phyloP scores from a whole-genome alignment of 2,329 filamentous ascomycete species.

The Xylaria hypoxylon region DNA sequence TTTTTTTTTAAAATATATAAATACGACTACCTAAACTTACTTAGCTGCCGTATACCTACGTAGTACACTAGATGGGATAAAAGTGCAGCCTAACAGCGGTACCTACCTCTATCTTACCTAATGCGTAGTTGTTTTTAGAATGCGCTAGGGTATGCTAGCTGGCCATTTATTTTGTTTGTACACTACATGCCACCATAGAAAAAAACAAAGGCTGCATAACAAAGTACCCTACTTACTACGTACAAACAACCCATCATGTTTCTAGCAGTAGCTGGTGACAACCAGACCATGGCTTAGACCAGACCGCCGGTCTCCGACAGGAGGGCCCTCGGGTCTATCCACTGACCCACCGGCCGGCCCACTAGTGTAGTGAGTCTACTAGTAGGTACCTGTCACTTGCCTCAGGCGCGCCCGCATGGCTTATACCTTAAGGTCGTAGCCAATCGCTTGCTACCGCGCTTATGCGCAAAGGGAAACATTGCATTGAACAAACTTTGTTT shows the following conservation, averaged over 20 bases:
- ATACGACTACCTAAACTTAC: too few relatives aligned
- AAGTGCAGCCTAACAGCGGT: too few relatives aligned
- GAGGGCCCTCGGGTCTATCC: not conserved
- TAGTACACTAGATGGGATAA: not conserved
- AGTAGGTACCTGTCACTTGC: too few relatives aligned
- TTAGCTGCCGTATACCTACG: too few relatives aligned
- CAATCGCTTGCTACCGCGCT: conserved; percentile 17
- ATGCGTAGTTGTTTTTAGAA: conserved; percentile 32
- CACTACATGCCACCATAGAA: conserved; percentile 13
- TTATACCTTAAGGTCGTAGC: not conserved
- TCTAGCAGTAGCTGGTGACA: conserved; percentile 8
- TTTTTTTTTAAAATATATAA: too few relatives aligned
- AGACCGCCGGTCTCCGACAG: conserved; percentile 30
- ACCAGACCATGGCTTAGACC: not conserved
- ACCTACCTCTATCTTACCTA: conserved; percentile 9
- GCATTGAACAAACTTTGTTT: conserved; percentile 8
- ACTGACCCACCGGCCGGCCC: not conserved
- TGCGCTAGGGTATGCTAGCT: conserved; percentile 17
- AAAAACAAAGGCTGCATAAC: conserved; percentile 3
- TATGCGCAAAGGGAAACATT: conserved; percentile 13
- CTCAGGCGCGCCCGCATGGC: not conserved
- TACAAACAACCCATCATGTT: too few relatives aligned
- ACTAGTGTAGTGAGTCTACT: too few relatives aligned
- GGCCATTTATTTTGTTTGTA: not conserved
- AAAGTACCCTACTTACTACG: not conserved